These are phyloP conservation scores for Malassezia vespertilionis DNA, from an alignment of 1,284 basidiomycete genomes.

Conservation along the genomic window DNA sequence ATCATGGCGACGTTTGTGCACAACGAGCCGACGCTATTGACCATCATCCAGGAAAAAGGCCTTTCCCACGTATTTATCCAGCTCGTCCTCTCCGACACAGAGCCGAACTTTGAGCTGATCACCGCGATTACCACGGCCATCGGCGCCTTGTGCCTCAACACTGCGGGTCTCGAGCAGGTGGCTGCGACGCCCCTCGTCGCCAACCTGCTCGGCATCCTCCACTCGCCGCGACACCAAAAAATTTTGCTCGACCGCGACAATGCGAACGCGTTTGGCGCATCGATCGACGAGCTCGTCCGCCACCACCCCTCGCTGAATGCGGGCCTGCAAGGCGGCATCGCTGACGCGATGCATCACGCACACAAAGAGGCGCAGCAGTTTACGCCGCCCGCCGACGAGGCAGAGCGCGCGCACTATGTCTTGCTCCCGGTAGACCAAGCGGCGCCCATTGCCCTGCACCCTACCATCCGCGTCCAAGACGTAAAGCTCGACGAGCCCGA, in stretches of 20 bases:
- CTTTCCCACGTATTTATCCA: constrained; percentile 81
- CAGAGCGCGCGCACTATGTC: constrained; percentile 22
- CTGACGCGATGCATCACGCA: constrained; percentile 15
- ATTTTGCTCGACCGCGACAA: constrained; percentile 88
- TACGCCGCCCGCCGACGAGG: constrained; percentile 40
- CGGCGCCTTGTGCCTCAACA: constrained; percentile 88
- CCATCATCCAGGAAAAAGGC: constrained; percentile 80
- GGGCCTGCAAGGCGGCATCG: constrained; percentile 54
- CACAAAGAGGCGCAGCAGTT: constrained; percentile 61
- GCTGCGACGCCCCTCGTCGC: constrained; percentile 64
- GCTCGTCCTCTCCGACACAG: constrained; percentile 70
- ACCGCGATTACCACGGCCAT: constrained; percentile 89
- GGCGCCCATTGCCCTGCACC: neutral
- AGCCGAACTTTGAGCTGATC: constrained; percentile 61
- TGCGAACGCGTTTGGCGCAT: constrained; percentile 71
- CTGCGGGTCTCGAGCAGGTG: constrained; percentile 72
- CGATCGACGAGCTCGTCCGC: constrained; percentile 87
- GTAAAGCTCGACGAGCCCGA: constrained; percentile 15
- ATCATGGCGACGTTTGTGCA: constrained; percentile 97
- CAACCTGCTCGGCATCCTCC: constrained; percentile 73
- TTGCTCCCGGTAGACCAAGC: constrained; percentile 14
- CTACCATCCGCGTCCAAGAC: neutral
- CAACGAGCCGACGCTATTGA: constrained; percentile 91
- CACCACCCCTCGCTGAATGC: constrained; percentile 86
- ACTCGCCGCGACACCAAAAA: constrained; percentile 70